Conservation (phyloP, 768 basidiomycete genomes). For the Panus rudis region DNA sequence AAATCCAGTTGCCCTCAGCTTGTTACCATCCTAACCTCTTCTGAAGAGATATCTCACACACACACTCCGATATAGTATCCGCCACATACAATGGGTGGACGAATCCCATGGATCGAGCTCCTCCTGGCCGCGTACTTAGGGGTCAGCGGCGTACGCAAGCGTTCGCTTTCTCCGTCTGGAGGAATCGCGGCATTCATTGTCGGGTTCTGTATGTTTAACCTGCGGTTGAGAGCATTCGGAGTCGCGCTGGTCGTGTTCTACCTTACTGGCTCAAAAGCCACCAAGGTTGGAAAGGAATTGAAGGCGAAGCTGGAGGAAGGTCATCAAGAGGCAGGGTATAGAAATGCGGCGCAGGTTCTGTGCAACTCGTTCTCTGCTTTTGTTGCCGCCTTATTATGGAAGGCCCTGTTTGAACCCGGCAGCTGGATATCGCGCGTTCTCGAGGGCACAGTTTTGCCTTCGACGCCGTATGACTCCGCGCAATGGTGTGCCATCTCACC, state of each 20-base stretch:
- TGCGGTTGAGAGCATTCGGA: conserved; percentile 60
- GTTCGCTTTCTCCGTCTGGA: conserved; percentile 72
- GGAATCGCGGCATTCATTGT: conserved; percentile 71
- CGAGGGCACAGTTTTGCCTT: conserved; percentile 10
- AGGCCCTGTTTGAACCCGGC: conserved; percentile 43
- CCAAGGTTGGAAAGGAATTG: conserved; percentile 73
- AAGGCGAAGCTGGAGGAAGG: conserved; percentile 78
- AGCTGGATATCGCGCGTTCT: conserved; percentile 20
- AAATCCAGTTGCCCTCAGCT: too few species aligned
- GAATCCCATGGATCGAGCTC: conserved; percentile 28
- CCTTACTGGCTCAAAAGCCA: conserved; percentile 72
- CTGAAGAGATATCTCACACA: too few species aligned
- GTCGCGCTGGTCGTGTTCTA: conserved; percentile 71
- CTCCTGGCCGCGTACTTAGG: conserved; percentile 48
- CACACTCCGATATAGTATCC: not conserved
- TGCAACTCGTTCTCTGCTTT: conserved; percentile 70
- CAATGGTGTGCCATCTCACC: conserved; percentile 60
- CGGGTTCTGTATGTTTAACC: conserved; percentile 66
- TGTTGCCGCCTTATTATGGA: conserved; percentile 57
- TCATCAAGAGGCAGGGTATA: conserved; percentile 65
- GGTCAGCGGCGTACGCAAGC: conserved; percentile 62
- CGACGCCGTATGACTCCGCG: conserved; percentile 29
- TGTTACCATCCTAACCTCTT: too few species aligned
- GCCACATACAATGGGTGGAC: not conserved
- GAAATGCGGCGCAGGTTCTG: conserved; percentile 75